A percentile compares a stretch with the other conserved stretches of the same genome.
Evolutionary conservation across 2,329 filamentous ascomycete species (phyloP).

Genomic region (Mollisiaceae sp.): DNA sequence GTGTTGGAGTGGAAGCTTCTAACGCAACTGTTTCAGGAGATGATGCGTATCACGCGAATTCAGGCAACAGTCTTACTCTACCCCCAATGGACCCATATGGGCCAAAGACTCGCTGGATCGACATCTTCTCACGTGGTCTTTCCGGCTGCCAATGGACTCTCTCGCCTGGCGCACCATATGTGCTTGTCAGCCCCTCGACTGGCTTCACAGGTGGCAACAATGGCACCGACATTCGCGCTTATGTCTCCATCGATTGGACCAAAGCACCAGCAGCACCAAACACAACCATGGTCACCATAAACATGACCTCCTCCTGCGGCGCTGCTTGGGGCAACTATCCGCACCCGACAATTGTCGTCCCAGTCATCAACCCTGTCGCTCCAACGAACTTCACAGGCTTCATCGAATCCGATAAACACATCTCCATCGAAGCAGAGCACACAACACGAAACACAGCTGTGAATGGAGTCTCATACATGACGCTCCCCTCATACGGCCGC

Average conservation of each 20-base stretch:
- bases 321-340: constrained; percentile 48
- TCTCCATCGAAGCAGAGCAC: constrained; percentile 60
- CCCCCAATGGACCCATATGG: constrained; percentile 65
- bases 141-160: constrained; percentile 57
- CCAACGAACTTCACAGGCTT: constrained; percentile 63
- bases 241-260: constrained; percentile 61
- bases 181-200: constrained; percentile 54
- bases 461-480: constrained; percentile 51
- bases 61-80: constrained; percentile 57
- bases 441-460: constrained; percentile 50
- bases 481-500: constrained; percentile 60
- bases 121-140: constrained; percentile 65
- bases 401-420: constrained; percentile 63
- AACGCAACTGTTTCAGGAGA: constrained; percentile 73
- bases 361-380: constrained; percentile 55
- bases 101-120: constrained; percentile 61
- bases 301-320: constrained; percentile 54
- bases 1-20: constrained; percentile 66
- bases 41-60: constrained; percentile 64
- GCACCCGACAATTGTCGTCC: constrained; percentile 57
- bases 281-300: constrained; percentile 55
- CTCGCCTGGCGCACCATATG: constrained; percentile 53
- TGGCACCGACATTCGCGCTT: constrained; percentile 56
- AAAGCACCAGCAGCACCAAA: constrained; percentile 48
- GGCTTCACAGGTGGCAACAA: constrained; percentile 56